These are phyloP conservation scores for Salisapilia sapeloensis DNA, from an alignment of 352 stramenopile species.

Conservation along the genomic window DNA sequence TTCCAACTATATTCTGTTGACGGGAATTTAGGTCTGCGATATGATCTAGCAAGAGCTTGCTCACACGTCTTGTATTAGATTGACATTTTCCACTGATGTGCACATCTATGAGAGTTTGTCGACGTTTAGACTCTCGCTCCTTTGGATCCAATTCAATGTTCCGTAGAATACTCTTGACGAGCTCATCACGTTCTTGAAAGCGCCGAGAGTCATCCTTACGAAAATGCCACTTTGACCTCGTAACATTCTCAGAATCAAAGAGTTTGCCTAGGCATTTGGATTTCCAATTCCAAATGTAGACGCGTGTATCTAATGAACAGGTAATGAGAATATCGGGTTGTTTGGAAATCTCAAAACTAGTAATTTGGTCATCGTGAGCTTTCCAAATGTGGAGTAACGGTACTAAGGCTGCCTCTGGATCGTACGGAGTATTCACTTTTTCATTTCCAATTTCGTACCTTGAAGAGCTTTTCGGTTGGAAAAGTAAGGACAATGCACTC, in stretches of 20 bases:
- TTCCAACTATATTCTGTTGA: too few relatives aligned
- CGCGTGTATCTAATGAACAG: constrained; percentile 37
- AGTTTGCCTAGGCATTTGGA: constrained; percentile 36
- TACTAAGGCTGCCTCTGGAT: too few relatives aligned
- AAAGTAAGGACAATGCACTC: too few relatives aligned
- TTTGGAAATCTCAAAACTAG: constrained; percentile 31
- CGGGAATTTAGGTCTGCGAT: too few relatives aligned
- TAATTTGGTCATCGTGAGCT: constrained; percentile 27
- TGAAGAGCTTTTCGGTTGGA: too few relatives aligned
- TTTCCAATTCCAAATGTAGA: constrained; percentile 58
- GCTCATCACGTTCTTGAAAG: constrained; percentile 13
- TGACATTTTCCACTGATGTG: constrained; percentile 29
- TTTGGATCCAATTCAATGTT: constrained; percentile 29
- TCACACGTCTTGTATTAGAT: constrained; percentile 24
- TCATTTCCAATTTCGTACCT: too few relatives aligned
- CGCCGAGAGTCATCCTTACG: constrained; percentile 30
- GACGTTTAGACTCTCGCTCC: constrained; percentile 16
- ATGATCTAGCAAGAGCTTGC: constrained; percentile 39
- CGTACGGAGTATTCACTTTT: too few relatives aligned
- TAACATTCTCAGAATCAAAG: constrained; percentile 40
- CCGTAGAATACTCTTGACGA: constrained; percentile 18
- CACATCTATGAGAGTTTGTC: constrained; percentile 22
- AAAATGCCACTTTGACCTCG: constrained; percentile 28
- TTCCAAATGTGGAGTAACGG: constrained; percentile 14
- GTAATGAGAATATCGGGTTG: constrained; percentile 47